Evolutionary conservation across 345 rosid genomes (phyloP), one percentile per base, ranked within the genome.

Genomic region (Rubroshorea leprosula): DNA sequence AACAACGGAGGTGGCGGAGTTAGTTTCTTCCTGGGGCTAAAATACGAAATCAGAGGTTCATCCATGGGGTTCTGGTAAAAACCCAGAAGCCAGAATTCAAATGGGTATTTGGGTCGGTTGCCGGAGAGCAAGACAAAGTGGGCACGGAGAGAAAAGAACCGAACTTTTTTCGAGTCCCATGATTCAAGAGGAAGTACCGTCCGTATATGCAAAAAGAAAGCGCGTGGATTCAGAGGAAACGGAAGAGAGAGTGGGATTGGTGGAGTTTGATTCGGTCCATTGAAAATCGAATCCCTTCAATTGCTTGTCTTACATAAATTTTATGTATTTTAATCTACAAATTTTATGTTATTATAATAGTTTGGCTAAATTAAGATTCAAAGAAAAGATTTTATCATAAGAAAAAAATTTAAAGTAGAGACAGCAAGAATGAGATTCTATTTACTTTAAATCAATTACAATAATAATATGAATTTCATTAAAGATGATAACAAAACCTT

Each of bases 1-100:
- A 67, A 82, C 1, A 90, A 86, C 16, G 58, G 72, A 14, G 65
- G 74, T 0, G 78, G 60, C 11, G 70, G 51, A 1, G 62, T 25
- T 0, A 68, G 68, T 58, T 51, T 76, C 66, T 26, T 70, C 18
- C 72, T 60, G 0, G 88, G 93, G 66, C 85, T 80, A 1, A 20
- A 43, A 59, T 47, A 77, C 16, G 77, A 77, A 3, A 87, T 74
- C 5, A 83, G 73, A 3, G 89, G 87, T 54, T 90, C 96, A 35
- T 80, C 86, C 90, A 80, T 78, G 55, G 65, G 60, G 60, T 55
- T 23, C 51, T 31, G 50, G 22, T n/a, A n/a, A n/a, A n/a, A n/a
- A n/a, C n/a, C 47, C 41, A 23, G 54, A 47, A 58, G 35, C 19
- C 14, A 23, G 38, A 20, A 7, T 24, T 52, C 35, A 29, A 11